Conservation (phyloP, 140 eudicot genomes). For the Oenanthe javanica region DNA sequence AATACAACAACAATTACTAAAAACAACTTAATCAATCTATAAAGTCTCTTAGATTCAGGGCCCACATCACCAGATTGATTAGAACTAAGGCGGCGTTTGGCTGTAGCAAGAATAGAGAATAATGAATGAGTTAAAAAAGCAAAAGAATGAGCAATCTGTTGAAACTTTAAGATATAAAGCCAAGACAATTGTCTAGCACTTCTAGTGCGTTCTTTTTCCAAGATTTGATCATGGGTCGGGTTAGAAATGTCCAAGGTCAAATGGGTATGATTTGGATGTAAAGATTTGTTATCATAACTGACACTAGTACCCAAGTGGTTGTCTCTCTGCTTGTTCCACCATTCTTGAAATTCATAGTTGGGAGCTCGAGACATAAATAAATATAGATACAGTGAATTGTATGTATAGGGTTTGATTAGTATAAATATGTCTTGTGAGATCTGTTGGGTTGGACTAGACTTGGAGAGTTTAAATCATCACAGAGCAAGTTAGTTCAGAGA, state of each 20-base stretch:
- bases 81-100: slow-evolving; percentile 47
- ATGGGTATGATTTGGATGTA: slow-evolving; percentile 18
- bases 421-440: neutral
- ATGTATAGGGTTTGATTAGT: neutral
- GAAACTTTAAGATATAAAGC: slow-evolving; percentile 45
- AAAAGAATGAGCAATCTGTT: slow-evolving; percentile 41
- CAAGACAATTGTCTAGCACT: slow-evolving; percentile 63
- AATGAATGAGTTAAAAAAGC: slow-evolving; percentile 28
- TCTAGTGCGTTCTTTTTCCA: slow-evolving; percentile 51
- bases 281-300: slow-evolving; percentile 16
- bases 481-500: neutral
- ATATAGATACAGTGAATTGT: neutral
- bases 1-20: slow-evolving; percentile 31
- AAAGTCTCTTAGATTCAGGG: slow-evolving; percentile 34
- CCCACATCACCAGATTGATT: slow-evolving; percentile 11
- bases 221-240: slow-evolving; percentile 20
- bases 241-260: slow-evolving; percentile 34
- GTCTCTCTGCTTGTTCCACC: slow-evolving; percentile 79
- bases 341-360: slow-evolving; percentile 72
- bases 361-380: slow-evolving; percentile 67
- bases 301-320: slow-evolving; percentile 1
- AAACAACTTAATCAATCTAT: slow-evolving; percentile 45
- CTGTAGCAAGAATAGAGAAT: slow-evolving; percentile 40
- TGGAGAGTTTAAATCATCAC: neutral
- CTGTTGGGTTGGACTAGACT: neutral